A percentile compares a stretch with the other conserved stretches of the same genome.
Conservation (phyloP, 805 yeast species). For the Nakazawaea laoshanensis region DNA sequence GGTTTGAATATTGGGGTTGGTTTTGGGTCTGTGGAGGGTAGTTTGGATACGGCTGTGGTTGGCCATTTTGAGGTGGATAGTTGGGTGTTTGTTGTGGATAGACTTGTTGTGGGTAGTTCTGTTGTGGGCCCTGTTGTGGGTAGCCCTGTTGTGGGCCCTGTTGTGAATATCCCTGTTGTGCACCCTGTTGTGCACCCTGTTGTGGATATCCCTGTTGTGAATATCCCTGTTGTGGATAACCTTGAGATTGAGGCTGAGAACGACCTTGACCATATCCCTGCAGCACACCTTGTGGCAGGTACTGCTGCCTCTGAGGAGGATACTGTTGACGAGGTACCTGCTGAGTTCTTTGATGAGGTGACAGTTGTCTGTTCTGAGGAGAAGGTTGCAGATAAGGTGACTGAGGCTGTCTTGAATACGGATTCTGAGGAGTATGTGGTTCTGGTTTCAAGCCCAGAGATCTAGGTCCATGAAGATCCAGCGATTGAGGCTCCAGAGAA, state of each 20-base stretch:
- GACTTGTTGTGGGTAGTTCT: constrained; percentile 6
- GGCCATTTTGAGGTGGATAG: constrained; percentile 3
- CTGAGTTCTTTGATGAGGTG: constrained; percentile 3
- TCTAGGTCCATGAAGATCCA: too few species aligned
- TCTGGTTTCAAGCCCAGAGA: too few species aligned
- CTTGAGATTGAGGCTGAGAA: constrained; percentile 4
- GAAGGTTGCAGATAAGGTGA: not conserved
- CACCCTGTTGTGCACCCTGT: constrained; percentile 5
- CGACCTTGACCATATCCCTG: constrained; percentile 9
- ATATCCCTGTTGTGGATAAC: constrained; percentile 5
- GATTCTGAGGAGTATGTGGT: not conserved
- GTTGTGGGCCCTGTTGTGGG: constrained; percentile 3
- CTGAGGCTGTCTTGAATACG: not conserved
- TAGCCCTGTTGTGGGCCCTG: constrained; percentile 6
- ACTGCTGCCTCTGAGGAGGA: constrained; percentile 7
- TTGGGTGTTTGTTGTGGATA: constrained; percentile 11
- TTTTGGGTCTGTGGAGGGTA: not conserved
- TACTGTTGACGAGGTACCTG: constrained; percentile 1
- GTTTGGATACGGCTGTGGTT: not conserved
- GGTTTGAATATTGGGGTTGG: too few species aligned
- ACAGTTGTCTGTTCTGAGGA: constrained; percentile 1
- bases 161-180: constrained; percentile 1
- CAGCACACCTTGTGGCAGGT: constrained; percentile 4
- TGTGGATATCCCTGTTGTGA: constrained; percentile 6
- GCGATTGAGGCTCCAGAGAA: constrained; percentile 6